Evolutionary conservation across 1,284 basidiomycete genomes (phyloP), one percentile per base, ranked within the genome.

Genomic region (Schizophyllum commune): DNA sequence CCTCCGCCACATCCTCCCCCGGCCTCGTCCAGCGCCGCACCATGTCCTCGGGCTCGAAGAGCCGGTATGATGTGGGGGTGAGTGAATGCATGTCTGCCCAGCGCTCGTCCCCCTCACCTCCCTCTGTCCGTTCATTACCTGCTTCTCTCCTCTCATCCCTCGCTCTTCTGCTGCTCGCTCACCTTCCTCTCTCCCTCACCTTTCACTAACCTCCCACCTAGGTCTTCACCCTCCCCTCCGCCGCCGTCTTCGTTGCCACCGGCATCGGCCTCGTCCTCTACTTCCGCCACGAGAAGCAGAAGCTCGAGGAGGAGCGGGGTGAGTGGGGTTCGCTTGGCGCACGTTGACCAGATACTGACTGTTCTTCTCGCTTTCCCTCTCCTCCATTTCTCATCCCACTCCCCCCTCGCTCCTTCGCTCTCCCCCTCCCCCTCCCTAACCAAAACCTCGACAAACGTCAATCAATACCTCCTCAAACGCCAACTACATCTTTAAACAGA

Each of bases 221-320:
- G 93, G 90, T 94, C 2, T 97, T 98, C 73, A 95, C 93, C 4
- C 91, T 92, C 55, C 82, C 81, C 63, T 88, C 95, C 0, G 94
- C 92, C 0, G 84, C 81, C 0, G 71, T 98, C 19, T 98, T 99
- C 72, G 73, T 96, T 51, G 77, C 83, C 0, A 91, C 93, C 0
- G 96, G 96, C 5, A 75, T 82, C 4, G 94, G 88, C 0, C 78
- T 99, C 32, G 93, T 89, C 70, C 86, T 83, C 68, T 98, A 98
- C 79, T 98, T 99, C 75, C 83, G 86, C 58, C 78, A 84, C 60
- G 95, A 98, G 74, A 98, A 98, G 76, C 78, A 80, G 32, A 84
- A 88, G 67, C 72, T 95, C n/a, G 76, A 83, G 55, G 89, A 92
- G 72, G 79, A 87, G 68, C 85, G 85, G 72, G 82, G 89, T 90